These are phyloP conservation scores for Dendrocalamus sinicus DNA, from an alignment of 176 grass and related monocot species.

Conservation along the genomic window DNA sequence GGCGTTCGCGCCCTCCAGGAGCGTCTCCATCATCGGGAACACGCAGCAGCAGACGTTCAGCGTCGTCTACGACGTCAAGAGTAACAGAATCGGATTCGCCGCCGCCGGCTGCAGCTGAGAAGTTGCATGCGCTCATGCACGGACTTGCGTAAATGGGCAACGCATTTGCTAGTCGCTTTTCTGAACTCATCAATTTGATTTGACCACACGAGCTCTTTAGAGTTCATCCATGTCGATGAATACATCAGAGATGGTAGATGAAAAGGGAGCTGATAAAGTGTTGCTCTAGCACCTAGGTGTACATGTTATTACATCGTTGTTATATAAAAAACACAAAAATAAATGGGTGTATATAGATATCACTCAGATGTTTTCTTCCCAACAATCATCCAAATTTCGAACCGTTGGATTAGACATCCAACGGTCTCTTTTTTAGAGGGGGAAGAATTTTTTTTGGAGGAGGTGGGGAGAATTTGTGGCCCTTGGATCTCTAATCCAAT, in stretches of 20 bases:
- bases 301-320: constrained; percentile 27
- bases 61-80: constrained; percentile 79
- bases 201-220: neutral
- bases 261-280: neutral
- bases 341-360: too few species aligned
- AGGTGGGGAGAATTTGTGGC: too few species aligned
- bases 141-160: neutral
- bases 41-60: constrained; percentile 82
- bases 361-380: too few species aligned
- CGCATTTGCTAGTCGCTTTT: neutral
- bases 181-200: neutral
- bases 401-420: too few species aligned
- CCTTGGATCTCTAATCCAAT: too few species aligned
- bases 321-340: neutral
- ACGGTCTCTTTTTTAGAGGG: too few species aligned
- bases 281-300: constrained; percentile 20
- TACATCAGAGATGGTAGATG: constrained; percentile 3
- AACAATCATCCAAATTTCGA: too few species aligned
- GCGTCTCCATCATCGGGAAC: constrained; percentile 81
- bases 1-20: constrained; percentile 60
- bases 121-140: neutral
- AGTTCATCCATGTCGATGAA: neutral
- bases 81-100: constrained; percentile 68
- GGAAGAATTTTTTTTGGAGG: too few species aligned
- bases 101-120: constrained; percentile 59